Evolutionary conservation across 192 early-diverging fungal genomes (phyloP).

Genomic region (Coemansia sp.): DNA sequence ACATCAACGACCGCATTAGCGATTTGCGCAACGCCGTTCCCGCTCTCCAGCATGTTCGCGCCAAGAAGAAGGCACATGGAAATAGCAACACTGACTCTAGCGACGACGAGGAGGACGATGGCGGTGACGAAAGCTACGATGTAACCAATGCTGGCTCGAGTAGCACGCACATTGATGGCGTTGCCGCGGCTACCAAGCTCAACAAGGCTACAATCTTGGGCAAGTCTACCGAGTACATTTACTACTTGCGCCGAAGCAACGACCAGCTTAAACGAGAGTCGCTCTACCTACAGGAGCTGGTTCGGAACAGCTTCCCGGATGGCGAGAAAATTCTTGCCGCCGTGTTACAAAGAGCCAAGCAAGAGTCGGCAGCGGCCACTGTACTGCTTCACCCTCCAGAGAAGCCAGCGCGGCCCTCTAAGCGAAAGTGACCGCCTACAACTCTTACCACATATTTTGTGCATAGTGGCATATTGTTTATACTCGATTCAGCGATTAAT

Average conservation of each 20-base stretch:
- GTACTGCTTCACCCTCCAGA: slow-evolving; percentile 28
- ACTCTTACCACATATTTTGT: not conserved
- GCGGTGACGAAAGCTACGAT: slow-evolving; percentile 41
- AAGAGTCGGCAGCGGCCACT: slow-evolving; percentile 32
- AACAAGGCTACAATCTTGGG: slow-evolving; percentile 94
- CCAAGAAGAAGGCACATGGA: slow-evolving; percentile 30
- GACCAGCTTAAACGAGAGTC: slow-evolving; percentile 46
- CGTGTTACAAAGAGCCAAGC: slow-evolving; percentile 23
- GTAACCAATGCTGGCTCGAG: slow-evolving; percentile 30
- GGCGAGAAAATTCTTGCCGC: slow-evolving; percentile 23
- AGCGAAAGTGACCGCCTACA: slow-evolving; percentile 12
- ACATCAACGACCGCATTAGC: slow-evolving; percentile 93
- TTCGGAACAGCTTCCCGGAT: slow-evolving; percentile 27
- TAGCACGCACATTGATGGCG: slow-evolving; percentile 66
- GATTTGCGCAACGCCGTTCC: slow-evolving; percentile 86
- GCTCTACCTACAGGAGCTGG: slow-evolving; percentile 29
- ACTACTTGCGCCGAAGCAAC: slow-evolving; percentile 44
- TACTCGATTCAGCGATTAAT: not conserved
- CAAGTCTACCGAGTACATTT: slow-evolving; percentile 92
- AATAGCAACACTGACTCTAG: slow-evolving; percentile 53
- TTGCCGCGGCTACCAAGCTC: slow-evolving; percentile 78
- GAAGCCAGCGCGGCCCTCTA: slow-evolving; percentile 10
- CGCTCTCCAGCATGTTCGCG: slow-evolving; percentile 60
- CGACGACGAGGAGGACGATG: slow-evolving; percentile 38
- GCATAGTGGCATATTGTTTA: not conserved